These are phyloP conservation scores for Fusarium transvaalense DNA, from an alignment of 2,329 filamentous ascomycete species.

Conservation along the genomic window DNA sequence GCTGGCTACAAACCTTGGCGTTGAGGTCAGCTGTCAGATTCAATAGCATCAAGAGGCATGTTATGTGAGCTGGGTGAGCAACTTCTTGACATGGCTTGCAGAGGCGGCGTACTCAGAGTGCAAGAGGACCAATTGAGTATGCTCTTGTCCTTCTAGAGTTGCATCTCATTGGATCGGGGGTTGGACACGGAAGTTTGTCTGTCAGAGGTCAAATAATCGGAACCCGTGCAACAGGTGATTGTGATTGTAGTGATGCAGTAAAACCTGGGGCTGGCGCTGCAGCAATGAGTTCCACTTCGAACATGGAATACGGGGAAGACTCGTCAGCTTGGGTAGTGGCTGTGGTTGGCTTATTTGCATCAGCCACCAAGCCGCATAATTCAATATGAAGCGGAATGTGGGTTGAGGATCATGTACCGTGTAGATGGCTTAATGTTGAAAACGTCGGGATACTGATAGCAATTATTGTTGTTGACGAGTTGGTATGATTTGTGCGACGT, in stretches of 20 bases:
- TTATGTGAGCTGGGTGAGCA: background rate
- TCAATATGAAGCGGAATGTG: constrained; percentile 9
- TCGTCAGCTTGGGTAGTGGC: constrained; percentile 39
- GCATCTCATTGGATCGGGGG: background rate
- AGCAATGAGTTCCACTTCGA: constrained; percentile 20
- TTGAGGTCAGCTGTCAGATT: background rate
- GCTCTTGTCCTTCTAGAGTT: background rate
- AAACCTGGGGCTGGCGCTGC: constrained; percentile 1
- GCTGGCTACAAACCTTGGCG: background rate
- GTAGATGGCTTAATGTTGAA: background rate
- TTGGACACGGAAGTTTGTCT: background rate
- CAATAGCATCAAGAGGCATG: background rate
- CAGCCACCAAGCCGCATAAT: constrained; percentile 24
- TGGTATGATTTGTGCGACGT: constrained; percentile 12
- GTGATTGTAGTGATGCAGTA: background rate
- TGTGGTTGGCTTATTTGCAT: constrained; percentile 26
- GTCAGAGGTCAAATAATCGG: constrained; percentile 2
- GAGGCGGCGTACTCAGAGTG: background rate
- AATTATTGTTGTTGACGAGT: background rate
- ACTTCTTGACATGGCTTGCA: background rate
- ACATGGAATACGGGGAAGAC: constrained; percentile 28
- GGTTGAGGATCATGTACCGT: background rate
- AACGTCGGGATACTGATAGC: background rate
- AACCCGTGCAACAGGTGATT: constrained; percentile 2
- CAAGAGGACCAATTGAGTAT: background rate